Evolutionary conservation across 768 basidiomycete species (phyloP).

Genomic region (Tremella yokohamensis): DNA sequence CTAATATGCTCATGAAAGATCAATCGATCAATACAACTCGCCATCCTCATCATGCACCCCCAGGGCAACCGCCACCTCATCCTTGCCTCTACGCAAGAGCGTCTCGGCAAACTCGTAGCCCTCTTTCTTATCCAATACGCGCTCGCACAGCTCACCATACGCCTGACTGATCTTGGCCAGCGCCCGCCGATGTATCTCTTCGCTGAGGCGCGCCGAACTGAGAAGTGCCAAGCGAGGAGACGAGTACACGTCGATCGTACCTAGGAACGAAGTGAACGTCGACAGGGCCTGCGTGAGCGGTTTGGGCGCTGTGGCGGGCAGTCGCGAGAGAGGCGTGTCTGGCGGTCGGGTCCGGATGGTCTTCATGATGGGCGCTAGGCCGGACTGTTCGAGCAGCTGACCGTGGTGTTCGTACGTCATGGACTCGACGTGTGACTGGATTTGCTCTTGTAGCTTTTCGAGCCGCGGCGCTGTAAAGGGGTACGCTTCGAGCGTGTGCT

Average conservation of each 20-base stretch:
- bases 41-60: conserved; percentile 27
- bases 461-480: conserved; percentile 53
- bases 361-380: conserved; percentile 52
- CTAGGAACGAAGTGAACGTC: conserved; percentile 77
- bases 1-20: no score
- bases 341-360: conserved; percentile 50
- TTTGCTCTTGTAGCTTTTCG: conserved; percentile 58
- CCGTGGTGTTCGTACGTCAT: conserved; percentile 72
- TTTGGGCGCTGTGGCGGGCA: conserved; percentile 64
- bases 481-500: conserved; percentile 48
- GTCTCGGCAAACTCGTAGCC: conserved; percentile 89
- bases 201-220: conserved; percentile 63
- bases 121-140: conserved; percentile 70
- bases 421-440: conserved; percentile 62
- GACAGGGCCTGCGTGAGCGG: conserved; percentile 62
- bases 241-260: conserved; percentile 68
- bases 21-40: not conserved
- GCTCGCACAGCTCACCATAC: conserved; percentile 71
- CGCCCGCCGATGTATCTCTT: conserved; percentile 70
- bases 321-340: conserved; percentile 69
- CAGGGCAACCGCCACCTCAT: conserved; percentile 46
- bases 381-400: conserved; percentile 52
- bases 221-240: conserved; percentile 75
- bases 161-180: conserved; percentile 64
- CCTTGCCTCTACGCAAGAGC: conserved; percentile 61